Percentiles rank a stretch among this genome's conserved stretches.
Evolutionary conservation across 371 early-diverging fungal species (phyloP).

Genomic region (Lichtheimia hyalospora): DNA sequence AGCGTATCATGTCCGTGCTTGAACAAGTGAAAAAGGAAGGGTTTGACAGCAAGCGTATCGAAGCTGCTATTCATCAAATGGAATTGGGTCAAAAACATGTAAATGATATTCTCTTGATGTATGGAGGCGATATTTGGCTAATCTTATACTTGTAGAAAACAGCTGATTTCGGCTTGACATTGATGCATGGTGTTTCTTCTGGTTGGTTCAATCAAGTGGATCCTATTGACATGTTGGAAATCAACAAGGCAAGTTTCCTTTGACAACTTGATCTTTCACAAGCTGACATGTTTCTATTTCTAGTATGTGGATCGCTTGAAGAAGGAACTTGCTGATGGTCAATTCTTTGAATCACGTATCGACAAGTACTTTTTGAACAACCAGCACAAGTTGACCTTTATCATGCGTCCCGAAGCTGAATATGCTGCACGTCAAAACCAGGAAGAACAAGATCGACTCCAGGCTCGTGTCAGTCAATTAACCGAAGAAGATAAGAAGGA

Average conservation of each 20-base stretch:
- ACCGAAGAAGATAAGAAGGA: slow-evolving; percentile 57
- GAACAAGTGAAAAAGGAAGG: slow-evolving; percentile 69
- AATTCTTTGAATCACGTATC: slow-evolving; percentile 72
- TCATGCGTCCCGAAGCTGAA: slow-evolving; percentile 79
- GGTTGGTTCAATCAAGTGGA: slow-evolving; percentile 91
- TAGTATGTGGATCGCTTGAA: slow-evolving; percentile 77
- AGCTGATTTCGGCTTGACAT: slow-evolving; percentile 83
- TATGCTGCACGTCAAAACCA: slow-evolving; percentile 57
- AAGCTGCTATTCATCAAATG: slow-evolving; percentile 88
- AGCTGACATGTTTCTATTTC: not conserved
- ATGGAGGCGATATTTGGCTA: not conserved
- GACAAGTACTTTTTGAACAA: slow-evolving; percentile 80
- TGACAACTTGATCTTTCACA: no score
- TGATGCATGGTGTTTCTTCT: slow-evolving; percentile 77
- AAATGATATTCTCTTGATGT: slow-evolving; percentile 15
- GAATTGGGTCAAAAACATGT: slow-evolving; percentile 89
- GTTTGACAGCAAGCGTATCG: slow-evolving; percentile 77
- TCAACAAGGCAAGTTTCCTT: slow-evolving; percentile 56
- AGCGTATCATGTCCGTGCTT: slow-evolving; percentile 70
- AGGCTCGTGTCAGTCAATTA: slow-evolving; percentile 56
- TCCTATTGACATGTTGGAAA: slow-evolving; percentile 81
- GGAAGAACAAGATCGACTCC: slow-evolving; percentile 70
- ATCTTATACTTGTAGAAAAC: slow-evolving; percentile 62
- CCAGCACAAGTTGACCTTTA: slow-evolving; percentile 71
- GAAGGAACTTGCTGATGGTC: slow-evolving; percentile 57